These are phyloP conservation scores for Combretum micranthum DNA, from an alignment of 345 rosid species.

Conservation along the genomic window DNA sequence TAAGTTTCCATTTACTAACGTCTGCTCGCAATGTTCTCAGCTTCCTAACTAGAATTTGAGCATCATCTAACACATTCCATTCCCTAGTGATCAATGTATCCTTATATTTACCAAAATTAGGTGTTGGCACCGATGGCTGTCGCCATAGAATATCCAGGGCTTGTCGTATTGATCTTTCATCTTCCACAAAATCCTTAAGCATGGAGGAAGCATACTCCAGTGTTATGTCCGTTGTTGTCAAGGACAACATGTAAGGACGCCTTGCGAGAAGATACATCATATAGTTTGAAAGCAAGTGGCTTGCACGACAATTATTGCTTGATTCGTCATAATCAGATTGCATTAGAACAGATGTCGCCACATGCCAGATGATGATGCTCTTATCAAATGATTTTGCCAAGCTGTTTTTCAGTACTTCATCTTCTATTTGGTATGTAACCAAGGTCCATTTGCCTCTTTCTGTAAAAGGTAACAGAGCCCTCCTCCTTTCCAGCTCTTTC, in stretches of 20 bases:
- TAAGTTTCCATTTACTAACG: slow-evolving; percentile 4
- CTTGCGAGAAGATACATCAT: slow-evolving; percentile 8
- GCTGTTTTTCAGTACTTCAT: background rate
- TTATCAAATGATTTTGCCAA: slow-evolving; percentile 5
- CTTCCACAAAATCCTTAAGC: slow-evolving; percentile 1
- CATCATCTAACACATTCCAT: slow-evolving; percentile 9
- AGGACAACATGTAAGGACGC: slow-evolving; percentile 4
- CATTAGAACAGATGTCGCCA: slow-evolving; percentile 5
- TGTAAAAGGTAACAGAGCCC: slow-evolving; percentile 4
- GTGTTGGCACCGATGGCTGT: background rate
- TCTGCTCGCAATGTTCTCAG: background rate
- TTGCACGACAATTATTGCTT: background rate
- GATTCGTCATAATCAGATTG: background rate
- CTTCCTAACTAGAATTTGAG: background rate
- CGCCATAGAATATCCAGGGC: background rate
- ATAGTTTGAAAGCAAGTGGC: slow-evolving; percentile 3
- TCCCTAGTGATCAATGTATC: background rate
- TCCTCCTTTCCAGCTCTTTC: background rate
- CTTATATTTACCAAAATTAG: background rate
- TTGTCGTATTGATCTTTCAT: background rate
- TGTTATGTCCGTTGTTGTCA: slow-evolving; percentile 2
- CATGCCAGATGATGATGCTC: slow-evolving; percentile 14
- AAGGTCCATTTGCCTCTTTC: slow-evolving; percentile 9
- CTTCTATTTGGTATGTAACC: background rate
- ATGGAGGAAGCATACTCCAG: slow-evolving; percentile 4